Conservation (phyloP, 768 basidiomycete species). For the Auriculariales sp. region DNA sequence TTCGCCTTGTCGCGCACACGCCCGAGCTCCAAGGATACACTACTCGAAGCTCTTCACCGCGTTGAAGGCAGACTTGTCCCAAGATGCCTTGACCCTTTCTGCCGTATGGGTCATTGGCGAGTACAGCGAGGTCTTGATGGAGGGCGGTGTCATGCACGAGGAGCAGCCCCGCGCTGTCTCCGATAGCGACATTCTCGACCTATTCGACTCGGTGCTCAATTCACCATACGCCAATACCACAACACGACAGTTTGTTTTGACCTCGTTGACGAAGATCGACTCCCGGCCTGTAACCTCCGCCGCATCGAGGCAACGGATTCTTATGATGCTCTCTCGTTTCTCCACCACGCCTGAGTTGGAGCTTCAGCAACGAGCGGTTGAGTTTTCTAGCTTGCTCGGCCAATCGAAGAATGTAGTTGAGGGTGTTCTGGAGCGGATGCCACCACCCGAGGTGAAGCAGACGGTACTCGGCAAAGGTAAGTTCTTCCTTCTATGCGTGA, state of each 20-base stretch:
- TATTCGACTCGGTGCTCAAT: constrained; percentile 73
- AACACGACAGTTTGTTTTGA: constrained; percentile 83
- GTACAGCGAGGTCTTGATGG: constrained; percentile 80
- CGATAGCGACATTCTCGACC: constrained; percentile 74
- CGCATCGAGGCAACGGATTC: constrained; percentile 65
- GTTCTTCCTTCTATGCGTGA: constrained; percentile 11
- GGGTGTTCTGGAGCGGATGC: constrained; percentile 97
- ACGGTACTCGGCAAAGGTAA: constrained; percentile 87
- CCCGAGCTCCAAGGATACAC: constrained; percentile 95
- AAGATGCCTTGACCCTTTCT: constrained; percentile 86
- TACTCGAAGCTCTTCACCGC: constrained; percentile 82
- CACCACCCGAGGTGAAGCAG: constrained; percentile 94
- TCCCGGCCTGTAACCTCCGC: constrained; percentile 55
- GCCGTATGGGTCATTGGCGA: constrained; percentile 96
- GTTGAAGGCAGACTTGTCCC: constrained; percentile 82
- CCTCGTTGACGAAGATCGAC: constrained; percentile 79
- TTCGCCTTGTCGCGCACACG: constrained; percentile 90
- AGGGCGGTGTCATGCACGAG: constrained; percentile 69
- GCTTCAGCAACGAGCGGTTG: constrained; percentile 89
- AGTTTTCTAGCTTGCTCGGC: constrained; percentile 77
- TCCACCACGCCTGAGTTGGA: constrained; percentile 86
- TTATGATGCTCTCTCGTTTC: constrained; percentile 62
- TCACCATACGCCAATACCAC: constrained; percentile 91
- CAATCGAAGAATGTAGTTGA: constrained; percentile 34
- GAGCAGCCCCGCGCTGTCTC: constrained; percentile 50